Conservation (phyloP, 495 filamentous ascomycete species). For the Hapsidospora chrysogenum region DNA sequence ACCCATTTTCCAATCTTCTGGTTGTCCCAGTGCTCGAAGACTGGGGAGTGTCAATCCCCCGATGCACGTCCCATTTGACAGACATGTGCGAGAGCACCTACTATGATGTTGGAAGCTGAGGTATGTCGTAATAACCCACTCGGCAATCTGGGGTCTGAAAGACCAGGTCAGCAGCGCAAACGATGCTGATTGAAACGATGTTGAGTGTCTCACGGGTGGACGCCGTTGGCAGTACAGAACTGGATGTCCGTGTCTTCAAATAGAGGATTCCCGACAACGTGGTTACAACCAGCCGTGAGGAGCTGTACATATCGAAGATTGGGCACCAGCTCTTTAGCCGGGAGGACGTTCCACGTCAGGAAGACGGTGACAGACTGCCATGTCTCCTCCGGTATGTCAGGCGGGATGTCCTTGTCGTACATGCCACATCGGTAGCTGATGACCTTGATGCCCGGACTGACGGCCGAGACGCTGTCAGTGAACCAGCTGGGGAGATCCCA, state of each 20-base stretch:
- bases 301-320: background rate
- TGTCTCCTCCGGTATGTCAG: no score
- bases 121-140: conserved; percentile 25
- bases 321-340: background rate
- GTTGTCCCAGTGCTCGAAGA: background rate
- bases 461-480: no score
- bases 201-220: conserved; percentile 12
- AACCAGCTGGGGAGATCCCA: no score
- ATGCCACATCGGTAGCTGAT: no score
- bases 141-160: conserved; percentile 25
- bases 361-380: background rate
- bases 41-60: no score
- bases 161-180: no score
- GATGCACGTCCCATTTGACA: no score
- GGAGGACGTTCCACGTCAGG: background rate
- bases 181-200: background rate
- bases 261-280: conserved; percentile 12
- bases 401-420: no score
- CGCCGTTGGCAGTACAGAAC: conserved; percentile 42
- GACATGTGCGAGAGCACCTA: no score
- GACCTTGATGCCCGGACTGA: no score
- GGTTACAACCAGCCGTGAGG: background rate
- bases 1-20: no score
- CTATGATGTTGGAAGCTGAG: conserved; percentile 16
- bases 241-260: conserved; percentile 41